Conservation (phyloP, 495 filamentous ascomycete species). For the Penicillium flavigenum region DNA sequence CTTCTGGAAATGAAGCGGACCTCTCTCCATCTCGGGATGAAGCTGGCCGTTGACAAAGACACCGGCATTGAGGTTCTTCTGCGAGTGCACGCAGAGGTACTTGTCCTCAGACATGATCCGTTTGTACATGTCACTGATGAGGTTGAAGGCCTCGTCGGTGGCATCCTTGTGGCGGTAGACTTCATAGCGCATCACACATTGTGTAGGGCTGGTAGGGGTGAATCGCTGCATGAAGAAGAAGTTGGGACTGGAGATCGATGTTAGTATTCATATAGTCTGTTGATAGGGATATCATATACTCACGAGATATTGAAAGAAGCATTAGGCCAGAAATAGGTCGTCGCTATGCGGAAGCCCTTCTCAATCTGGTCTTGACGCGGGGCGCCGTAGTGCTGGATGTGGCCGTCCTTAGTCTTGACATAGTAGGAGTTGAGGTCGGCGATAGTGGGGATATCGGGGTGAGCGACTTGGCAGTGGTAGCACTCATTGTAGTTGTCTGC, state of each 20-base stretch:
- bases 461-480: conserved; percentile 51
- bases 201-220: conserved; percentile 39
- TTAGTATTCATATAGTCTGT: conserved; percentile 7
- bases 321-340: conserved; percentile 48
- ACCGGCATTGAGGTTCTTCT: conserved; percentile 50
- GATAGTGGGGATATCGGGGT: conserved; percentile 45
- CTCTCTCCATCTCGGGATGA: conserved; percentile 48
- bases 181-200: conserved; percentile 44
- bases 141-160: conserved; percentile 43
- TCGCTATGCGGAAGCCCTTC: conserved; percentile 36
- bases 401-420: conserved; percentile 39
- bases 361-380: conserved; percentile 36
- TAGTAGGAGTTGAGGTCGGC: conserved; percentile 43
- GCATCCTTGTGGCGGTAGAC: conserved; percentile 49
- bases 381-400: conserved; percentile 45
- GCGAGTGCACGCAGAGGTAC: conserved; percentile 43
- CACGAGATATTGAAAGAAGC: conserved; percentile 46
- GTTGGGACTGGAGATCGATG: conserved; percentile 30
- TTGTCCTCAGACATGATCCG: conserved; percentile 50
- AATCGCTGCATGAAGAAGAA: conserved; percentile 52
- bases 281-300: conserved; percentile 15
- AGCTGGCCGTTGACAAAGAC: conserved; percentile 50
- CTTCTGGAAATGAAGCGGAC: conserved; percentile 49
- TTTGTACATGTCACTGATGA: conserved; percentile 47
- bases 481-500: conserved; percentile 55